Percentiles rank a stretch among this genome's conserved stretches.
phyloP scores from a whole-genome alignment of 2,329 filamentous ascomycete genomes.

The Westerdykella ornata region DNA sequence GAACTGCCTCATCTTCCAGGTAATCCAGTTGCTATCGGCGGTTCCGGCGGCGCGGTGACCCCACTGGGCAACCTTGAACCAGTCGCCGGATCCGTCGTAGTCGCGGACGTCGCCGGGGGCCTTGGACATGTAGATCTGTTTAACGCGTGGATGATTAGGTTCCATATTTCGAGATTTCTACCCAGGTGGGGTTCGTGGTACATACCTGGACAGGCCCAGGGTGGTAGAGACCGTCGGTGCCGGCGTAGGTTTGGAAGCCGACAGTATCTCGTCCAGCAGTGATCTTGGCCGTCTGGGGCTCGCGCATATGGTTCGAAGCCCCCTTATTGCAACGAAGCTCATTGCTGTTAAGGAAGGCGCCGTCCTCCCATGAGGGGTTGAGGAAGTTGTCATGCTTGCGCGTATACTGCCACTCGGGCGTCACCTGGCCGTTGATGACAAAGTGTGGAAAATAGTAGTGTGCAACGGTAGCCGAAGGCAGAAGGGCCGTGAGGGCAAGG shows the following conservation, averaged over 20 bases:
- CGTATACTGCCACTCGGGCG: conserved; percentile 11
- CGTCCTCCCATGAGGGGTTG: conserved; percentile 6
- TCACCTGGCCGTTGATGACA: conserved; percentile 11
- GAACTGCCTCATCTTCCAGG: conserved; percentile 22
- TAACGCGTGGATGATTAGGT: background rate
- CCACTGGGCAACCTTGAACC: conserved; percentile 21
- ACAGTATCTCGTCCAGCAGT: conserved; percentile 37
- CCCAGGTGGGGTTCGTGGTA: background rate
- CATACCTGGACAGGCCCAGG: conserved; percentile 8
- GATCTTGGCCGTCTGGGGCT: conserved; percentile 6
- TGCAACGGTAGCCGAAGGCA: conserved; percentile 1
- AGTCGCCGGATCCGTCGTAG: conserved; percentile 22
- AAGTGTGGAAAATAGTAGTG: conserved; percentile 11
- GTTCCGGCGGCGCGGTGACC: conserved; percentile 8
- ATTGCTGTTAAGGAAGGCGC: conserved; percentile 6
- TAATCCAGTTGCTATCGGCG: conserved; percentile 20
- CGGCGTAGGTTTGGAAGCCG: conserved; percentile 39
- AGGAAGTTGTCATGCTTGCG: conserved; percentile 13
- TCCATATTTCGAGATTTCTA: background rate
- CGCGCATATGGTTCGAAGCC: conserved; percentile 1
- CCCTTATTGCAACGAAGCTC: conserved; percentile 10
- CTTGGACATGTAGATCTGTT: conserved; percentile 20
- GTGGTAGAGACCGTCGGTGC: conserved; percentile 35
- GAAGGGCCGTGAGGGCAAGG: background rate
- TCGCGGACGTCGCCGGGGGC: conserved; percentile 11